These are phyloP conservation scores for Russula earlei DNA, from an alignment of 768 basidiomycete species.

Conservation along the genomic window DNA sequence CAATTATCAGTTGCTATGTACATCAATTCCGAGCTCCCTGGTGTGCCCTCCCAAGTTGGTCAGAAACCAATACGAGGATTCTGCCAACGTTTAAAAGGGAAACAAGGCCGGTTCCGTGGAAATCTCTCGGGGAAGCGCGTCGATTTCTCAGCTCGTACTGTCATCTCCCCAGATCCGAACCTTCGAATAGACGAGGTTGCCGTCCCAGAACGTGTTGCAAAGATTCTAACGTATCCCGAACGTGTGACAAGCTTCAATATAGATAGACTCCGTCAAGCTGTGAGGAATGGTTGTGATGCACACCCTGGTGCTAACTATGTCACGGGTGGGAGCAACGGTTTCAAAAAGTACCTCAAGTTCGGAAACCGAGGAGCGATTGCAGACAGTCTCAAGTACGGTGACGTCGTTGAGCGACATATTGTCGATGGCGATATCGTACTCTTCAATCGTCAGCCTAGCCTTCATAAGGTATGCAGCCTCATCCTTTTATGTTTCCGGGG, in stretches of 20 bases:
- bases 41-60: conserved; percentile 76
- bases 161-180: conserved; percentile 99
- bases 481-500: conserved; percentile 1
- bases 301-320: conserved; percentile 97
- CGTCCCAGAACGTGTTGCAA: conserved; percentile 90
- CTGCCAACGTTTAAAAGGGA: conserved; percentile 95
- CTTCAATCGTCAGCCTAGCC: conserved; percentile 97
- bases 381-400: conserved; percentile 74
- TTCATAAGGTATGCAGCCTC: conserved; percentile 65
- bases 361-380: conserved; percentile 76
- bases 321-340: conserved; percentile 60
- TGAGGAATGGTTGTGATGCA: conserved; percentile 80
- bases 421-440: conserved; percentile 92
- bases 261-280: conserved; percentile 57
- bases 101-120: conserved; percentile 97
- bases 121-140: conserved; percentile 98
- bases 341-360: conserved; percentile 86
- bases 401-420: conserved; percentile 91
- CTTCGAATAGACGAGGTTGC: conserved; percentile 97
- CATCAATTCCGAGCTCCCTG: conserved; percentile 94
- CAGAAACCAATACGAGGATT: conserved; percentile 96
- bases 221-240: conserved; percentile 93
- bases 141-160: conserved; percentile 95
- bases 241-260: conserved; percentile 91
- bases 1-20: conserved; percentile 95